phyloP scores from a whole-genome alignment of 768 basidiomycete species.

The Auriscalpium orientale region DNA sequence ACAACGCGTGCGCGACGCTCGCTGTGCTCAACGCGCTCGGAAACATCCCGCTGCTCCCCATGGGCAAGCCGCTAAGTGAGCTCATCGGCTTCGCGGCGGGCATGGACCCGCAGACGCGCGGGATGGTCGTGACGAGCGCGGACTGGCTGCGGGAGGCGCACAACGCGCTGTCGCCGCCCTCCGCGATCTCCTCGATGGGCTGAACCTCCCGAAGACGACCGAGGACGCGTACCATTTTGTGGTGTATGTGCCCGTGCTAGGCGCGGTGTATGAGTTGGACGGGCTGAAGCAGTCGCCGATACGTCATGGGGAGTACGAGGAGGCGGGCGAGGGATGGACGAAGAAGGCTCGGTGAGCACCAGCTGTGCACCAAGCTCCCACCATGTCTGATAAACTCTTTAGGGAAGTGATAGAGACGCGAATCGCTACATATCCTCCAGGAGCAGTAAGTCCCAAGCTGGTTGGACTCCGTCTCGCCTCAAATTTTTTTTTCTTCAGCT shows the following conservation, averaged over 20 bases:
- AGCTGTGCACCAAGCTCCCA: neutral
- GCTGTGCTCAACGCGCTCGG: slow-evolving; percentile 89
- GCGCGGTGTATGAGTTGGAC: slow-evolving; percentile 87
- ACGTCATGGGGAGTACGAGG: slow-evolving; percentile 67
- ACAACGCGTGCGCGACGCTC: slow-evolving; percentile 95
- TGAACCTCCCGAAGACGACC: slow-evolving; percentile 52
- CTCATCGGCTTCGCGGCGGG: slow-evolving; percentile 71
- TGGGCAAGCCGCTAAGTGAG: slow-evolving; percentile 63
- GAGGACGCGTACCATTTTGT: slow-evolving; percentile 97
- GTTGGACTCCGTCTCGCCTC: neutral
- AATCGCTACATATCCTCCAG: slow-evolving; percentile 85
- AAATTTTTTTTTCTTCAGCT: slow-evolving; percentile 39
- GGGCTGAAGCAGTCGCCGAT: slow-evolving; percentile 78
- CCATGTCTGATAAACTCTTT: slow-evolving; percentile 15
- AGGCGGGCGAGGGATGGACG: slow-evolving; percentile 75
- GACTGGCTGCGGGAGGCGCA: slow-evolving; percentile 81
- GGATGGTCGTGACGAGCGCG: slow-evolving; percentile 72
- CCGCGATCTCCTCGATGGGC: slow-evolving; percentile 83
- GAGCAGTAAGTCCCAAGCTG: slow-evolving; percentile 55
- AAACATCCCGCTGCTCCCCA: slow-evolving; percentile 60
- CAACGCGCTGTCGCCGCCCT: slow-evolving; percentile 89
- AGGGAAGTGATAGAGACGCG: slow-evolving; percentile 82
- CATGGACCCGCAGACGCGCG: slow-evolving; percentile 84
- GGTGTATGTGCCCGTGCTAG: slow-evolving; percentile 82
- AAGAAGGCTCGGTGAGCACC: slow-evolving; percentile 59